Evolutionary conservation across 208 protist genomes (phyloP).

Genomic region (Leishmania braziliensis): DNA sequence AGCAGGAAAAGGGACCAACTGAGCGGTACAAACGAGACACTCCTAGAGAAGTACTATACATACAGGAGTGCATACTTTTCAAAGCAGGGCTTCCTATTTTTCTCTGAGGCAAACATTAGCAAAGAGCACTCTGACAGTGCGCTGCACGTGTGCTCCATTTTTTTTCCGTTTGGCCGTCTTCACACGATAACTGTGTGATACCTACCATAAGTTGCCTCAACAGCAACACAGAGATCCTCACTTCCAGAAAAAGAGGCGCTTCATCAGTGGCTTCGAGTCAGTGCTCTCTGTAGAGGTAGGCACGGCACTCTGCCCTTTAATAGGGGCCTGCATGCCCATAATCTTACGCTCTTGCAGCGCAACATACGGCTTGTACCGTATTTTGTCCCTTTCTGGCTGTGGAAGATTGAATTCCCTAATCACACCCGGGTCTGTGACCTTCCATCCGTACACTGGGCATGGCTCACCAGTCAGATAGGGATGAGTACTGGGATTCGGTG

Average conservation of each 20-base stretch:
- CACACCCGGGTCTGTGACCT: slow-evolving; percentile 74
- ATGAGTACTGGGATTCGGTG: slow-evolving; percentile 87
- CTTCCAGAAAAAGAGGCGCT: slow-evolving; percentile 90
- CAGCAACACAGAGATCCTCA: slow-evolving; percentile 28
- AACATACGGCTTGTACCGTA: slow-evolving; percentile 88
- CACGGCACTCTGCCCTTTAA: slow-evolving; percentile 14
- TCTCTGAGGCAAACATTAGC: background rate
- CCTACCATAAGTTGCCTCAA: background rate
- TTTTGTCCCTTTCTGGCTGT: slow-evolving; percentile 64
- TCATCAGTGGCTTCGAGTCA: slow-evolving; percentile 78
- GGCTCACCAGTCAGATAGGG: slow-evolving; percentile 90
- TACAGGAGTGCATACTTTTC: background rate
- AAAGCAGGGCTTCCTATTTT: background rate
- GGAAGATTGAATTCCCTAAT: slow-evolving; percentile 88
- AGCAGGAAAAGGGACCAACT: background rate
- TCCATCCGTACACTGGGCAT: slow-evolving; percentile 91
- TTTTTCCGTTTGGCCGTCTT: slow-evolving; percentile 8
- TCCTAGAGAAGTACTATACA: background rate
- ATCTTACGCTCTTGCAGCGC: slow-evolving; percentile 87
- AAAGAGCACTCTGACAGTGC: background rate
- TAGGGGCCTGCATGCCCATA: slow-evolving; percentile 42
- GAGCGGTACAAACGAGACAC: background rate
- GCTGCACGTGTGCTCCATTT: background rate
- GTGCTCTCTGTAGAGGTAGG: slow-evolving; percentile 12
- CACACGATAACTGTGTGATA: background rate